Conservation (phyloP, 352 stramenopile genomes). For the Elongisporangium prolatum region DNA sequence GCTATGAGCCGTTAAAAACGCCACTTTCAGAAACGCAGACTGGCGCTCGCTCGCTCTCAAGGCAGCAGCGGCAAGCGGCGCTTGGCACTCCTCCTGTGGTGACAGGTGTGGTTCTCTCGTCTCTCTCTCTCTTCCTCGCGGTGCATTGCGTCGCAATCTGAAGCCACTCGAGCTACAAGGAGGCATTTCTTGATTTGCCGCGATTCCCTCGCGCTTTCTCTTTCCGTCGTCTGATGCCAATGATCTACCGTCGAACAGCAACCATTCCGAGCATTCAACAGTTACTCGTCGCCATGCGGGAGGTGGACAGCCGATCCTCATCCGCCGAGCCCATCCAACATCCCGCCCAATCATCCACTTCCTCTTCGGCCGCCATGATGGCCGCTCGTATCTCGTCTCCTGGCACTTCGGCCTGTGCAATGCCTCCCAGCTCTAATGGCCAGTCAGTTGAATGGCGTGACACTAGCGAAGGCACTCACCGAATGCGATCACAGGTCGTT, state of each 20-base stretch:
- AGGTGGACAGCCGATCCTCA: neutral
- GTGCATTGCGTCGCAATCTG: neutral
- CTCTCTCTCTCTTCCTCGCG: neutral
- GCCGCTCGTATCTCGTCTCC: neutral
- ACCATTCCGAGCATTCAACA: neutral
- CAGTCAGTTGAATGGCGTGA: slow-evolving; percentile 17
- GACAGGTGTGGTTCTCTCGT: neutral
- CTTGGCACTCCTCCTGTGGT: neutral
- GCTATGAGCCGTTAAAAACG: neutral
- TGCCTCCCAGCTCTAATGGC: neutral
- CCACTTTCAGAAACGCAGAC: neutral
- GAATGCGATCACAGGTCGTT: slow-evolving; percentile 36
- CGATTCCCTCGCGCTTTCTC: neutral
- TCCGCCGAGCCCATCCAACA: neutral
- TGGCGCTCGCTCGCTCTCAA: neutral
- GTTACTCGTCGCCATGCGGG: neutral
- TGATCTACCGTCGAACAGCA: neutral
- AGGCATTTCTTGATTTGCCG: neutral
- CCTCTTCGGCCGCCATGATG: neutral
- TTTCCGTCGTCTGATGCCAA: neutral
- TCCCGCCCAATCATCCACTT: neutral
- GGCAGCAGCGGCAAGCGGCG: neutral
- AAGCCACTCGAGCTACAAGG: neutral
- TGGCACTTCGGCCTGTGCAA: neutral
- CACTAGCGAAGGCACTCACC: slow-evolving; percentile 23